Evolutionary conservation across 2,329 filamentous ascomycete species (phyloP), one percentile per base, ranked within the genome.

Genomic region (Coniochaeta hoffmannii): DNA sequence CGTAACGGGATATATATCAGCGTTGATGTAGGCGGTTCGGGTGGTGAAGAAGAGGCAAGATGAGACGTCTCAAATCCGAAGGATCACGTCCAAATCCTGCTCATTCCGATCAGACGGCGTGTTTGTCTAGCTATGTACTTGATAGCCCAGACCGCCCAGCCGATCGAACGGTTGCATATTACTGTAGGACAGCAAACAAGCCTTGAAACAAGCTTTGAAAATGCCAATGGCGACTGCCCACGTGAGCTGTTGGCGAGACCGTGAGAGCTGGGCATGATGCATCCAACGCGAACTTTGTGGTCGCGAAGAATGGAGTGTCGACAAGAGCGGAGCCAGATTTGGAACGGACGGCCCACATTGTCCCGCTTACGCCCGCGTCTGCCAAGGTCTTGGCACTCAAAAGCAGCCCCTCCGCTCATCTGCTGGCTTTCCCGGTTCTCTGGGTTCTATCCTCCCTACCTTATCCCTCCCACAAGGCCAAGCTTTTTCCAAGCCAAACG

Each of bases 311-410:
- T 9, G 36, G 12, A 28, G 26, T 28, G 41, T 46, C 41, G 41
- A 46, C 41, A 46, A 46, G 41, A 15, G 41, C 26, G 41, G 41
- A 46, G 41, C 41, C 36, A 22, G 17, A 4, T 14, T 41, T 11
- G 36, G 14, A 15, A 35, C 11, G 36, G 17, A 41, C 12, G n/a
- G n/a, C n/a, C n/a, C n/a, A n/a, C n/a, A n/a, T n/a, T n/a, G 30
- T 32, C 30, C 41, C 41, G 41, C 41, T 46, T 46, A 28, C 9
- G 19, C 17, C 17, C 38, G 22, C 12, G 12, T 14, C 41, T 50
- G 49, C 49, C 49, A 50, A 53, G 50, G 34, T 36, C 50, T 53
- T 53, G 50, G 50, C 50, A 53, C 10, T 53, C 31, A 53, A 53
- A 53, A 36, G 19, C 31, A 28, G 24, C 31, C 50, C 17, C 22